Percentiles rank a stretch among this genome's conserved stretches.
These are phyloP conservation scores for Ascocoryne sarcoides DNA, from an alignment of 2,329 filamentous ascomycete genomes.

Conservation along the genomic window DNA sequence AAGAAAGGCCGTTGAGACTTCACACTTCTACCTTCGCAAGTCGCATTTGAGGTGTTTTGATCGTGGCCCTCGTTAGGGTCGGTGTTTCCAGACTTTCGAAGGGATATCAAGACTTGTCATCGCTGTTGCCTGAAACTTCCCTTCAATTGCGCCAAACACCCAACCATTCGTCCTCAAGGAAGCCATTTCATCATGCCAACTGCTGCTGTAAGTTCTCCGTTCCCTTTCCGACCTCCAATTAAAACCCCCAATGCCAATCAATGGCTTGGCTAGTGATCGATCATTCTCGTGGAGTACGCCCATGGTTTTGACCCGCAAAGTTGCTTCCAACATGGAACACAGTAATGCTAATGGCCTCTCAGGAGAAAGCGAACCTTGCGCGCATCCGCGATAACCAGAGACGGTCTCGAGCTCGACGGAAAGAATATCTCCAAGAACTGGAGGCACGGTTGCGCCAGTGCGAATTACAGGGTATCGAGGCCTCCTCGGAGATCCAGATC, in stretches of 20 bases:
- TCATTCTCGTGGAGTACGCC: background rate
- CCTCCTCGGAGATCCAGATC: slow-evolving; percentile 61
- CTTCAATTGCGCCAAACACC: background rate
- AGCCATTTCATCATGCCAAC: background rate
- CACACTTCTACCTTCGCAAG: too few species aligned
- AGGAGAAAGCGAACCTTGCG: slow-evolving; percentile 33
- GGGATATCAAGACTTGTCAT: too few species aligned
- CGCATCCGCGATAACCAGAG: slow-evolving; percentile 71
- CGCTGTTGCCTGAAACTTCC: too few species aligned
- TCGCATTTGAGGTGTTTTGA: too few species aligned
- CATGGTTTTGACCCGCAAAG: background rate
- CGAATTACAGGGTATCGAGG: slow-evolving; percentile 57
- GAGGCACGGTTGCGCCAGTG: slow-evolving; percentile 55
- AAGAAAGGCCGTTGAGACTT: too few species aligned
- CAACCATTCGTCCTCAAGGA: background rate
- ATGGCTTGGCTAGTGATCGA: background rate
- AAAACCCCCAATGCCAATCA: background rate
- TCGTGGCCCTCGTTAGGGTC: too few species aligned
- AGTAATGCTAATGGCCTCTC: slow-evolving; percentile 6
- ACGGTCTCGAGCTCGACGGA: slow-evolving; percentile 63
- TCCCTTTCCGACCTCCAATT: slow-evolving; percentile 3
- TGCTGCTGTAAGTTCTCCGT: background rate
- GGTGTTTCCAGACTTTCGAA: too few species aligned
- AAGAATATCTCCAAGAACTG: slow-evolving; percentile 64
- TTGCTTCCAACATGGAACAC: background rate